A percentile compares a stretch with the other conserved stretches of the same genome.
phyloP scores from a whole-genome alignment of 1,284 basidiomycete genomes.

The Ganoderma sinense region DNA sequence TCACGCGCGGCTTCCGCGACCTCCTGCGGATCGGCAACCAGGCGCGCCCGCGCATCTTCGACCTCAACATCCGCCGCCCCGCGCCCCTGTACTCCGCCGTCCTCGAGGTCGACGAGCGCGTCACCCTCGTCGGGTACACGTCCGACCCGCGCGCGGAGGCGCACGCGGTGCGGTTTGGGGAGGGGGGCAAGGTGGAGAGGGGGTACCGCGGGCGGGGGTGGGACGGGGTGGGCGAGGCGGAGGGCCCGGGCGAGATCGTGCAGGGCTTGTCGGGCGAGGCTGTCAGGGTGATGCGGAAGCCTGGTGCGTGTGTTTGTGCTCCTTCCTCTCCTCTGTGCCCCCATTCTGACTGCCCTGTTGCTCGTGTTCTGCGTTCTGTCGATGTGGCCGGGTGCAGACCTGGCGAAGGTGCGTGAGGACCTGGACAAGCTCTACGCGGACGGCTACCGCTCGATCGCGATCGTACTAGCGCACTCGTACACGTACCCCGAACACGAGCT shows the following conservation, averaged over 20 bases:
- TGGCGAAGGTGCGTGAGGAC: slow-evolving; percentile 58
- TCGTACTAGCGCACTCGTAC: slow-evolving; percentile 92
- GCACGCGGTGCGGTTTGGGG: slow-evolving; percentile 79
- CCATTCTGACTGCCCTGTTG: background rate
- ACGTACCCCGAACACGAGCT: slow-evolving; percentile 88
- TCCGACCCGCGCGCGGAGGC: slow-evolving; percentile 85
- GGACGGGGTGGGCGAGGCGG: slow-evolving; percentile 70
- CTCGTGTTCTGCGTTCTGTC: background rate
- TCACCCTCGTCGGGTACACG: slow-evolving; percentile 93
- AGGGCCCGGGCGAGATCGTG: slow-evolving; percentile 83
- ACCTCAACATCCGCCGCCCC: slow-evolving; percentile 85
- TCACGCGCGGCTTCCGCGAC: slow-evolving; percentile 93
- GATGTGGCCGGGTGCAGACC: slow-evolving; percentile 60
- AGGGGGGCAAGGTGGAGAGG: slow-evolving; percentile 68
- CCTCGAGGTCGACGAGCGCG: slow-evolving; percentile 93
- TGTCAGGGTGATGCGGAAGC: slow-evolving; percentile 83
- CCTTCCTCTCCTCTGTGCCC: background rate
- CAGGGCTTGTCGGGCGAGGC: slow-evolving; percentile 91
- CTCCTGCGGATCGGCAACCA: slow-evolving; percentile 94
- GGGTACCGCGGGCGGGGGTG: slow-evolving; percentile 80
- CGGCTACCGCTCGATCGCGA: slow-evolving; percentile 86
- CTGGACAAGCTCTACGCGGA: slow-evolving; percentile 75
- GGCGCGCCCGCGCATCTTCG: slow-evolving; percentile 89
- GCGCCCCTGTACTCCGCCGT: slow-evolving; percentile 84
- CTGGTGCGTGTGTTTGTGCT: slow-evolving; percentile 58